Evolutionary conservation across 2,329 filamentous ascomycete genomes (phyloP).

Genomic region (Exophiala sideris): DNA sequence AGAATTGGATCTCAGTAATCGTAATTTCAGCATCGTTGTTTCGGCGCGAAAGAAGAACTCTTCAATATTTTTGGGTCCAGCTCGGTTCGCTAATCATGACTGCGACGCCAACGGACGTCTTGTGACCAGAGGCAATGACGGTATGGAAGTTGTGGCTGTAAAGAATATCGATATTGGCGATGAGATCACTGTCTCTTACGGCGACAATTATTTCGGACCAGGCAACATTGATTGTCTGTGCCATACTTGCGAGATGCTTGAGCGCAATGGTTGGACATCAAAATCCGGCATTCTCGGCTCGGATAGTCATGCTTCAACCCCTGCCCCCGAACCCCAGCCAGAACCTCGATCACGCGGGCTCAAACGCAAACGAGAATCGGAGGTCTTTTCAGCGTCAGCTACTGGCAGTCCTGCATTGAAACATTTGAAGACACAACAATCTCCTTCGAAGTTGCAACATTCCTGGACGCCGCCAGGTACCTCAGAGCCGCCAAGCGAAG

Average conservation of each 20-base stretch:
- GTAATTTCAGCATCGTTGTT: constrained; percentile 96
- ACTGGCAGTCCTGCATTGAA: constrained; percentile 12
- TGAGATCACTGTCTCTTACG: constrained; percentile 95
- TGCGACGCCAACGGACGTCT: constrained; percentile 88
- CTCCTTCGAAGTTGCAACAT: constrained; percentile 30
- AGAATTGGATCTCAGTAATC: constrained; percentile 73
- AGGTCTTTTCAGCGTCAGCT: constrained; percentile 9
- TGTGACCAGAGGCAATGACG: constrained; percentile 75
- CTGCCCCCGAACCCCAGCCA: constrained; percentile 3
- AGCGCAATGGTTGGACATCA: constrained; percentile 78
- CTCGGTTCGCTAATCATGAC: constrained; percentile 95
- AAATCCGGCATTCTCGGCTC: constrained; percentile 18
- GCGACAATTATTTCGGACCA: constrained; percentile 91
- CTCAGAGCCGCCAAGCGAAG: constrained; percentile 12
- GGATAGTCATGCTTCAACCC: constrained; percentile 17
- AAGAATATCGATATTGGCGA: constrained; percentile 81
- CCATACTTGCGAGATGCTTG: constrained; percentile 72
- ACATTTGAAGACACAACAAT: constrained; percentile 17
- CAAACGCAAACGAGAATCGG: constrained; percentile 25
- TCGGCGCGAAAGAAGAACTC: constrained; percentile 87
- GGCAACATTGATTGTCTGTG: constrained; percentile 95
- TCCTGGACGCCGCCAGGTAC: constrained; percentile 27
- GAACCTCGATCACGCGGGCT: constrained; percentile 6
- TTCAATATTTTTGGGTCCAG: constrained; percentile 89
- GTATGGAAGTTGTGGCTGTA: constrained; percentile 85